Evolutionary conservation across 2,329 filamentous ascomycete genomes (phyloP).

Genomic region (Fusarium sterilihyphosum): DNA sequence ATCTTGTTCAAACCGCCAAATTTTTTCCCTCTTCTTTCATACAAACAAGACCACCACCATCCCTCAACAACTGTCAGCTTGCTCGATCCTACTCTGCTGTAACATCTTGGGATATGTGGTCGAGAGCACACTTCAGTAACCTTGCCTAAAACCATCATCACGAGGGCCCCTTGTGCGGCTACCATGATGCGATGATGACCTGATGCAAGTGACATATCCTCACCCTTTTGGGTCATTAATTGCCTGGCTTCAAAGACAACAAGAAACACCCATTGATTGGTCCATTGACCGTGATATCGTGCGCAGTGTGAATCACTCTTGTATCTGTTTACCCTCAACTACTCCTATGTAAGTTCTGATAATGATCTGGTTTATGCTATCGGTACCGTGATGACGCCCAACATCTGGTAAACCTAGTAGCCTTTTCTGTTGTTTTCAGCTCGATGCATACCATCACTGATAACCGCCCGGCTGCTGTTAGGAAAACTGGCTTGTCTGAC

Average conservation of each 20-base stretch:
- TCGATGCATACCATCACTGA: conserved; percentile 13
- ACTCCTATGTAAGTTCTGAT: conserved; percentile 28
- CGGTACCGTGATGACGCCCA: conserved; percentile 47
- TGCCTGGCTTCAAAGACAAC: conserved; percentile 4
- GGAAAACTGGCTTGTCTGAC: conserved; percentile 44
- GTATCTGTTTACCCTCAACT: not conserved
- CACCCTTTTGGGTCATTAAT: conserved; percentile 3
- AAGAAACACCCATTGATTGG: not conserved
- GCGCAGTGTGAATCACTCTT: not conserved
- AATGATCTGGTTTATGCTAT: not conserved
- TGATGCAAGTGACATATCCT: conserved; percentile 68
- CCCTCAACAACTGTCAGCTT: conserved; percentile 53
- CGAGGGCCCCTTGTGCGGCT: conserved; percentile 72
- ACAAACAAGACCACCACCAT: conserved; percentile 56
- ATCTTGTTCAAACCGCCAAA: conserved; percentile 10
- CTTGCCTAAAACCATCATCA: conserved; percentile 76
- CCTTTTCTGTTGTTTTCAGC: conserved; percentile 45
- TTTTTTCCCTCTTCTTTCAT: conserved; percentile 45
- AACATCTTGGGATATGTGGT: conserved; percentile 63
- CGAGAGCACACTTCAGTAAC: conserved; percentile 64
- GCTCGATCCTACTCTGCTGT: conserved; percentile 54
- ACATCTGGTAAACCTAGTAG: conserved; percentile 57
- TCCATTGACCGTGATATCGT: not conserved
- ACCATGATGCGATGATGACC: conserved; percentile 76
- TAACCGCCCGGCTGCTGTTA: conserved; percentile 41